phyloP scores from a whole-genome alignment of 495 filamentous ascomycete genomes.

The Penicillium psychrofluorescens region DNA sequence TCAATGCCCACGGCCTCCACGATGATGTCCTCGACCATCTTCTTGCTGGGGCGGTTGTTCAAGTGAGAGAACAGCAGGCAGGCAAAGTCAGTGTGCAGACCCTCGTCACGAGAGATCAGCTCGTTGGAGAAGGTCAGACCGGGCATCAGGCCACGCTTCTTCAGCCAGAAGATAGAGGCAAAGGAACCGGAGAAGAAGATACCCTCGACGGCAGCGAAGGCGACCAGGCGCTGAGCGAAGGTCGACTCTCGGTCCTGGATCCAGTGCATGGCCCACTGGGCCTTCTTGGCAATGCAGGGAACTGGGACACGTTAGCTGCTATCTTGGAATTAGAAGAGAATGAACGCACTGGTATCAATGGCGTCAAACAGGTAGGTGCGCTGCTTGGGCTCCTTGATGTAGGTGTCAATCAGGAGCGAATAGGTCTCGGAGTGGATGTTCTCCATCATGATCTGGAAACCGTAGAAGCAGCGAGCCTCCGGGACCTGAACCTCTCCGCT shows the following conservation, averaged over 20 bases:
- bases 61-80: slow-evolving; percentile 94
- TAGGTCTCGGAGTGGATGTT: slow-evolving; percentile 99
- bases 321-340: background rate
- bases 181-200: slow-evolving; percentile 99
- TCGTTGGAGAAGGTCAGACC: slow-evolving; percentile 99
- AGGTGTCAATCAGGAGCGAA: slow-evolving; percentile 97
- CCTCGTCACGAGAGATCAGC: slow-evolving; percentile 98
- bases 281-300: slow-evolving; percentile 94
- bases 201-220: slow-evolving; percentile 96
- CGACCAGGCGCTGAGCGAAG: slow-evolving; percentile 91
- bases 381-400: slow-evolving; percentile 98
- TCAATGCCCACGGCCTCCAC: slow-evolving; percentile 90
- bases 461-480: slow-evolving; percentile 99
- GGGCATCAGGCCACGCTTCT: slow-evolving; percentile 99
- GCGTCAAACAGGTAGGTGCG: slow-evolving; percentile 94
- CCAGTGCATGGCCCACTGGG: slow-evolving; percentile 94
- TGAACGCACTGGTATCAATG: slow-evolving; percentile 80
- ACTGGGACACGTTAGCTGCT: slow-evolving; percentile 37
- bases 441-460: slow-evolving; percentile 99
- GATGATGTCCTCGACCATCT: slow-evolving; percentile 81
- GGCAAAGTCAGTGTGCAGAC: slow-evolving; percentile 98
- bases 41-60: slow-evolving; percentile 76
- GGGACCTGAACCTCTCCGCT: slow-evolving; percentile 94
- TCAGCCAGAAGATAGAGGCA: slow-evolving; percentile 99
- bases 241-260: slow-evolving; percentile 87